Conservation (phyloP, 345 rosid genomes). For the Gossypium rotundifolium region DNA sequence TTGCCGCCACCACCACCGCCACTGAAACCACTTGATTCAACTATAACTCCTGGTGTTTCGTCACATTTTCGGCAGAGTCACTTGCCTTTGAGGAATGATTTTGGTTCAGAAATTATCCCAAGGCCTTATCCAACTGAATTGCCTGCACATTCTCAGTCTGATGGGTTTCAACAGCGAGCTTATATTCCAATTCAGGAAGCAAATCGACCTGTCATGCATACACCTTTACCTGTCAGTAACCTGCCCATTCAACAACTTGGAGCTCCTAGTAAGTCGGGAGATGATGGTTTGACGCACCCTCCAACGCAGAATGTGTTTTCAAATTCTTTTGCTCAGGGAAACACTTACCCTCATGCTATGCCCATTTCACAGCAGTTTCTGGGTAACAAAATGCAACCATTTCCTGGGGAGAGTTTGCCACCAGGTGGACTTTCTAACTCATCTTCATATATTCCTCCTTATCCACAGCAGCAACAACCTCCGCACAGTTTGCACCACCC, state of each 20-base stretch:
- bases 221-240: constrained; percentile 16
- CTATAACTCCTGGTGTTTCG: constrained; percentile 17
- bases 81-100: constrained; percentile 27
- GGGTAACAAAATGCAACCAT: constrained; percentile 23
- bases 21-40: constrained; percentile 9
- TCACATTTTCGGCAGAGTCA: constrained; percentile 26
- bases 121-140: constrained; percentile 27
- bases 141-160: constrained; percentile 26
- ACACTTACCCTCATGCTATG: constrained; percentile 16
- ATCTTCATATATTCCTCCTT: constrained; percentile 33
- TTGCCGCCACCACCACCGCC: constrained; percentile 26
- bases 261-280: constrained; percentile 14
- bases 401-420: constrained; percentile 24
- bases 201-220: constrained; percentile 16
- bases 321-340: constrained; percentile 20
- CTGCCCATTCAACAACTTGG: constrained; percentile 19
- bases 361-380: constrained; percentile 20
- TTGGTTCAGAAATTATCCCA: constrained; percentile 24
- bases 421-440: constrained; percentile 24
- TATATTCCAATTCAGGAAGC: constrained; percentile 18
- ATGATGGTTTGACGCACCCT: constrained; percentile 14
- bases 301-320: constrained; percentile 12
- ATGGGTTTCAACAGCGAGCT: constrained; percentile 27
- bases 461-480: constrained; percentile 29
- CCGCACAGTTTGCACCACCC: constrained; percentile 19